Evolutionary conservation across 108 stramenopile species (phyloP), one percentile per base, ranked within the genome.

Genomic region (Thalassiosira profunda): DNA sequence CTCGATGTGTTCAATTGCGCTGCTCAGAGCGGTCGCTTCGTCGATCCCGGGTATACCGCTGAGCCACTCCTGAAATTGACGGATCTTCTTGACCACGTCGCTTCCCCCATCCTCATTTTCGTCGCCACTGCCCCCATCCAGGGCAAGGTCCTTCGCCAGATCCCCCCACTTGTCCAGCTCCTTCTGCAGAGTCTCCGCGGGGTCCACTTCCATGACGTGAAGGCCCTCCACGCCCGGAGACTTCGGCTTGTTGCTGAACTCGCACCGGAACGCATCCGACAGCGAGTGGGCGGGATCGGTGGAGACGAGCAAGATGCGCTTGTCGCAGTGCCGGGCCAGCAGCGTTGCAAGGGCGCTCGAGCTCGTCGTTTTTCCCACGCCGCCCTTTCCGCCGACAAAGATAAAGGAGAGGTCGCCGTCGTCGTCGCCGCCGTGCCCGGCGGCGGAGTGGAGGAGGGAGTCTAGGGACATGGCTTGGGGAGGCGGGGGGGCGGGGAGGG

Each of bases 241-340:
- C 1, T 35, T 70, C 5, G 75, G 75, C 24, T 45, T 68, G 42
- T 70, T 76, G 26, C 21, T 54, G 25, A 76, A 76, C 14, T 56
- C 26, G 30, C 54, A 53, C 1, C 67, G 75, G 30, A 95, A 80
- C 2, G 96, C 97, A 87, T 98, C 97, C 6, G 93, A 94, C 8
- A 98, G 53, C 43, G 93, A 94, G 69, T 98, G 97, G 11, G 97
- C 97, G 15, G 97, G 96, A 76, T 97, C 96, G 4, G 96, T 98
- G 44, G 87, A 89, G 6, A 98, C 89, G 18, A 98, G 64, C 26
- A 89, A 86, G 4, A 95, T 86, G 33, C 73, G 73, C 17, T 85
- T 86, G 63, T 83, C 77, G 15, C 96, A 95, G 33, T 81, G 38
- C 31, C 82, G 74, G 1, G 92, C 92, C 76, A 97, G 77, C 52